Percentiles rank a stretch among this genome's conserved stretches.
These are phyloP conservation scores for Diversispora epigaea DNA, from an alignment of 192 early-diverging fungal genomes.

Conservation along the genomic window DNA sequence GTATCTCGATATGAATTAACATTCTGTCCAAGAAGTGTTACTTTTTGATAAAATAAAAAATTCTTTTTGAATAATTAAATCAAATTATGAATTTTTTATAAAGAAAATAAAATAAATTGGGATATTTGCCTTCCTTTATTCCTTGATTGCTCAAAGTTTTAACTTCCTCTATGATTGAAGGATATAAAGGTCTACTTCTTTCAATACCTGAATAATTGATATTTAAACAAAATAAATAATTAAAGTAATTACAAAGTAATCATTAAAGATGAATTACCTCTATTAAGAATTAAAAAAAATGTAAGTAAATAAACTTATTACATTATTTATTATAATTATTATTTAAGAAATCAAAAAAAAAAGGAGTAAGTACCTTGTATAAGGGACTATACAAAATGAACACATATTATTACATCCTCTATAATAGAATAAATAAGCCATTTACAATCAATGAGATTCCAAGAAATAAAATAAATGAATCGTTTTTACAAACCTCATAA, in stretches of 20 bases:
- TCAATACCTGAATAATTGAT: constrained; percentile 53
- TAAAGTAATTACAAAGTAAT: background rate
- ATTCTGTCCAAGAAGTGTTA: constrained; percentile 77
- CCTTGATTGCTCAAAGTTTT: constrained; percentile 62
- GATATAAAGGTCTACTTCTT: constrained; percentile 65
- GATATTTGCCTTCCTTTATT: constrained; percentile 47
- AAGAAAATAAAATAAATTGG: background rate
- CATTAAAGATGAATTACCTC: background rate
- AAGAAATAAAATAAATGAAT: background rate
- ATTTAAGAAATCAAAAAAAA: background rate
- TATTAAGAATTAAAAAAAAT: background rate
- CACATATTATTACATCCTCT: constrained; percentile 82
- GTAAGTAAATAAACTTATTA: background rate
- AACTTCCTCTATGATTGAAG: constrained; percentile 66
- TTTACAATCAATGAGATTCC: background rate
- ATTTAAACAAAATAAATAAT: background rate
- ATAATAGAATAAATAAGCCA: background rate
- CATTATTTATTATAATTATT: background rate
- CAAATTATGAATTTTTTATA: background rate
- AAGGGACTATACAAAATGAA: constrained; percentile 76
- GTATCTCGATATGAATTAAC: constrained; percentile 79
- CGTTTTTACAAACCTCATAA: constrained; percentile 54
- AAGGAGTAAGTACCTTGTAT: constrained; percentile 49
- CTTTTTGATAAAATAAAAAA: background rate
- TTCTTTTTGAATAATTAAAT: background rate